Conservation (phyloP, 2,329 filamentous ascomycete species). For the Xylaria sp. region DNA sequence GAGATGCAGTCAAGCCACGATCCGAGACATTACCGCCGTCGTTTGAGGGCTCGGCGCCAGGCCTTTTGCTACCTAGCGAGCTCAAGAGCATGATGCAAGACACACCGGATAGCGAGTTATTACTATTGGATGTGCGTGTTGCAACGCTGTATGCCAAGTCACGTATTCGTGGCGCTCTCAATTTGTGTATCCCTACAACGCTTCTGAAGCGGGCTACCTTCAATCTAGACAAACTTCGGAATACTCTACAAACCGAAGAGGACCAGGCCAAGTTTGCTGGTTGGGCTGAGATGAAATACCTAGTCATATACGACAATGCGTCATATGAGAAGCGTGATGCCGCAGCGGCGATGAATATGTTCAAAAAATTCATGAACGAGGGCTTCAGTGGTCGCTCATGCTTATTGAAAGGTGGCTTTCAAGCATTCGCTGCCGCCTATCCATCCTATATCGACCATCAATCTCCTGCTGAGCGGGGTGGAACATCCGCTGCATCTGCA, state of each 20-base stretch:
- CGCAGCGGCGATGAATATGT: slow-evolving; percentile 78
- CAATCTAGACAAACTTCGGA: slow-evolving; percentile 83
- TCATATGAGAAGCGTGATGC: slow-evolving; percentile 83
- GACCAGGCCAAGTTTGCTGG: slow-evolving; percentile 75
- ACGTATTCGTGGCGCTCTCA: slow-evolving; percentile 80
- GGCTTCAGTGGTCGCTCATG: slow-evolving; percentile 76
- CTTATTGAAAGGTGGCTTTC: slow-evolving; percentile 83
- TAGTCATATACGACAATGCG: slow-evolving; percentile 85
- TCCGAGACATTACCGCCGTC: slow-evolving; percentile 61
- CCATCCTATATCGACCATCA: slow-evolving; percentile 66
- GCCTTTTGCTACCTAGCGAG: slow-evolving; percentile 59
- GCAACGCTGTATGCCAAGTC: slow-evolving; percentile 80
- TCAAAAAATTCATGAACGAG: slow-evolving; percentile 90
- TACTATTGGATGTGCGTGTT: slow-evolving; percentile 86
- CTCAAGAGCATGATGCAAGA: slow-evolving; percentile 62
- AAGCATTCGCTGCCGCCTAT: slow-evolving; percentile 71
- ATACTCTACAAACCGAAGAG: slow-evolving; percentile 77
- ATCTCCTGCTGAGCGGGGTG: slow-evolving; percentile 56
- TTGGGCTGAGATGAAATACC: slow-evolving; percentile 76
- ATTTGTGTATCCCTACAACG: slow-evolving; percentile 93
- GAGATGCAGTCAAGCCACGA: slow-evolving; percentile 40
- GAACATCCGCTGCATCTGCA: slow-evolving; percentile 50
- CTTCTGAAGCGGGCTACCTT: slow-evolving; percentile 90
- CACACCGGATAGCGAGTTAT: slow-evolving; percentile 49
- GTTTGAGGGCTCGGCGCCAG: slow-evolving; percentile 53